These are phyloP conservation scores for Sphagnum contortum DNA, from an alignment of 225 moss, liverwort and hornwort genomes.

Conservation along the genomic window DNA sequence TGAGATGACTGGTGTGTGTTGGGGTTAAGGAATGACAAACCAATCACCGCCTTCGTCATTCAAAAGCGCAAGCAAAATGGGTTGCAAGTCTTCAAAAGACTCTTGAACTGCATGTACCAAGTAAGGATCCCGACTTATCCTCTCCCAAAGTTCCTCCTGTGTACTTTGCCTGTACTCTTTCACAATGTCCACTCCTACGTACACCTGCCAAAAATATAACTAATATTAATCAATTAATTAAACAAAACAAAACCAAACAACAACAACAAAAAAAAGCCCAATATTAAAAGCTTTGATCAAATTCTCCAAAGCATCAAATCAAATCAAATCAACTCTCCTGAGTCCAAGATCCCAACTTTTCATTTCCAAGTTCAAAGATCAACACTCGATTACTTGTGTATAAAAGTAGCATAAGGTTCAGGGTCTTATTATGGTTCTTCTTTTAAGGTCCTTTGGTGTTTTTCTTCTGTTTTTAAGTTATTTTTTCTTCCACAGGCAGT, in stretches of 20 bases:
- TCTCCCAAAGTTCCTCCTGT: slow-evolving; percentile 73
- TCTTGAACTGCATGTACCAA: slow-evolving; percentile 69
- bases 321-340: too few relatives aligned
- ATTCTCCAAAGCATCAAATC: too few relatives aligned
- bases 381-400: background rate
- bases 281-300: too few relatives aligned
- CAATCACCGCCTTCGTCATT: slow-evolving; percentile 64
- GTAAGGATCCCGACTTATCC: slow-evolving; percentile 70
- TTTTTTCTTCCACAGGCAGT: too few relatives aligned
- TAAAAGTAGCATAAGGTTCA: too few relatives aligned
- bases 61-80: slow-evolving; percentile 51
- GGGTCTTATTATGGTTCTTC: too few relatives aligned
- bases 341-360: too few relatives aligned
- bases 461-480: too few relatives aligned
- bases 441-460: too few relatives aligned
- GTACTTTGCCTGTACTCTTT: slow-evolving; percentile 55
- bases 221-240: too few relatives aligned
- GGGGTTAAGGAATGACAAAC: slow-evolving; percentile 20
- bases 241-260: background rate
- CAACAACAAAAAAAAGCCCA: too few relatives aligned
- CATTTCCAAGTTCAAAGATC: background rate
- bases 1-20: too few relatives aligned
- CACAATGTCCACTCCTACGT: slow-evolving; percentile 68
- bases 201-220: slow-evolving; percentile 36
- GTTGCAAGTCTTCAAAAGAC: slow-evolving; percentile 44